Conservation (phyloP, 352 stramenopile genomes). For the Phytophthora quininea region DNA sequence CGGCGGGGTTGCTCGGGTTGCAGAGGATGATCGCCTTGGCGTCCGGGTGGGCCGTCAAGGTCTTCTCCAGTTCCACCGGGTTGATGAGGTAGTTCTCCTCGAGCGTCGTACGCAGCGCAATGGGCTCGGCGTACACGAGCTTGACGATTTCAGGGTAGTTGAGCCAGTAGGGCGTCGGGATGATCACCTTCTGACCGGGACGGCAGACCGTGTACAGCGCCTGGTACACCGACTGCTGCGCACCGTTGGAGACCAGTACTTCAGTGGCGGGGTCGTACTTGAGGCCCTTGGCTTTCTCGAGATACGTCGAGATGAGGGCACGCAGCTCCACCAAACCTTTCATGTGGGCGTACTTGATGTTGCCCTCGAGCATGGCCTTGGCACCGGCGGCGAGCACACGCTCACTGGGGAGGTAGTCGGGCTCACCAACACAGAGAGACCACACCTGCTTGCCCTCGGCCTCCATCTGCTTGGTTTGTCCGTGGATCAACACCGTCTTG, state of each 20-base stretch:
- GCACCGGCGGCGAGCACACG: slow-evolving; percentile 89
- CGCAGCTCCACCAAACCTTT: slow-evolving; percentile 90
- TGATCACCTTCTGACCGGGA: slow-evolving; percentile 93
- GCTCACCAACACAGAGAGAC: slow-evolving; percentile 95
- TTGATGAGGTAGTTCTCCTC: slow-evolving; percentile 93
- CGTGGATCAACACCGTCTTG: slow-evolving; percentile 95
- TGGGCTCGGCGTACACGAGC: slow-evolving; percentile 84
- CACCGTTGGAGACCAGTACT: slow-evolving; percentile 96
- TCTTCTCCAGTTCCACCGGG: slow-evolving; percentile 66
- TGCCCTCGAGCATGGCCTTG: slow-evolving; percentile 67
- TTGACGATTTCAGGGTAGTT: slow-evolving; percentile 96
- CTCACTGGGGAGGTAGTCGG: slow-evolving; percentile 92
- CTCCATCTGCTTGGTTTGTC: slow-evolving; percentile 95
- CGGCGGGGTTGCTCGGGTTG: slow-evolving; percentile 96
- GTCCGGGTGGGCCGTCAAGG: slow-evolving; percentile 70
- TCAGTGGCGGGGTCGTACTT: slow-evolving; percentile 90
- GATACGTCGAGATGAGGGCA: slow-evolving; percentile 89
- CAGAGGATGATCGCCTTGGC: slow-evolving; percentile 93
- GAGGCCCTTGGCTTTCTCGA: slow-evolving; percentile 88
- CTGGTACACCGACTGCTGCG: slow-evolving; percentile 95
- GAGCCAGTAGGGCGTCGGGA: slow-evolving; percentile 96
- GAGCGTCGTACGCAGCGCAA: slow-evolving; percentile 90
- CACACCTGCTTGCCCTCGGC: slow-evolving; percentile 91
- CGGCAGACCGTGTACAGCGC: slow-evolving; percentile 89
- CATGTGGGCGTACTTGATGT: slow-evolving; percentile 96